Base-by-base conservation (phyloP, 768 basidiomycete species). In the Termitomyces titanicus region DNA sequence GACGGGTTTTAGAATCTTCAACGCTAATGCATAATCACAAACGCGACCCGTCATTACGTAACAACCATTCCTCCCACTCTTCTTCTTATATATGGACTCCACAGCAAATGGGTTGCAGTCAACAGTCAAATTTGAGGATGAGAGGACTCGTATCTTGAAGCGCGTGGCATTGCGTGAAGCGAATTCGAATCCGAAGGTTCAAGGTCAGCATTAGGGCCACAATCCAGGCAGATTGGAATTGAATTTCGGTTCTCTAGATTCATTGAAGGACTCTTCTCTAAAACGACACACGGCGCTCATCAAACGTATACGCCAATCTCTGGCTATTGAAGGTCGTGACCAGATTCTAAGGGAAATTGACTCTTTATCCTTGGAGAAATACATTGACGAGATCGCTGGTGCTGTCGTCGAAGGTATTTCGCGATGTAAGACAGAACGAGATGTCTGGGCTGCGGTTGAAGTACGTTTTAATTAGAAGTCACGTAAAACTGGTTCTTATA, bases 281-380 rank as follows among this genome's bases (percentile, higher is more conserved):
- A 98, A 93, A 73, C 87, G 94, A 7, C 95, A 99, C 71, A 98
- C 94, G 1, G 92, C 94, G 6, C 81, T 98, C 59, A 94, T 97
- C 61, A 98, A 96, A 71, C 88, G 91, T 43, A 88, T 98, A 63
- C 85, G 89, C 44, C 92, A 89, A 66, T 91, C 92, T 17, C 79
- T 98, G 64, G 89, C 88, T 15, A 67, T 79, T 37, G 92, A 94
- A 63, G 88, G 92, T 67, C 82, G 79, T 45, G 92, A 94, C 63
- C 87, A 92, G 64, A 85, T 96, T 56, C 73, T 97, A 61, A 98
- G 94, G 71, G 97, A 99, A 64, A 85, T 97, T 60, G 88, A 94
- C 58, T 80, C 88, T 0, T 79, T 99, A 52, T 86, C 92, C 2
- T 77, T 99, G 54, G 94, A 94, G 74, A 98, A 97, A 72, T 98